Base-by-base conservation (phyloP, 1,139 yeast species). In the Magnusiomyces ingens region DNA sequence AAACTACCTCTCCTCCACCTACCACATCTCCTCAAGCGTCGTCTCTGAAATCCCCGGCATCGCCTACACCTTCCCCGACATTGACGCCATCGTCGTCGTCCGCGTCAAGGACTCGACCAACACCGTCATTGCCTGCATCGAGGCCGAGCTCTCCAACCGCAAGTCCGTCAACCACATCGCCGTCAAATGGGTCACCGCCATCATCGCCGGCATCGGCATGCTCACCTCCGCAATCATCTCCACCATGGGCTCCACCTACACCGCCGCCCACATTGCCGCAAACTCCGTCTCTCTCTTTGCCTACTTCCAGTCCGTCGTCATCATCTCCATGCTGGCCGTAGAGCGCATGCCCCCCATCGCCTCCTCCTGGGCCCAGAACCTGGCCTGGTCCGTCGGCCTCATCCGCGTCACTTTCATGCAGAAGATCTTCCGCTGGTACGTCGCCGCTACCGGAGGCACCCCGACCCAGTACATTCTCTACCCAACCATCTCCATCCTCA, bases 181-280 rank as follows among this genome's bases (percentile, higher is more conserved):
- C 60, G 98, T 96, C 32, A 81, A 95, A 42, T 93, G 99, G 99
- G 97, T 96, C 37, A 91, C 95, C 58, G 99, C 99, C 12, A 90
- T 93, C 40, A 79, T 94, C 54, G 80, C 97, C 0, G 98, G 98
- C 51, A 71, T 89, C 51, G 98, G 98, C 60, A 78, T 93, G 52
- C 71, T 91, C 52, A 84, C 95, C 10, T 85, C 96, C 1, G 95
- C 96, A 44, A 79, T 91, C 52, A 81, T 91, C 44, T 87, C 96
- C 0, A 85, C 90, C 48, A 78, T 86, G 66, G 98, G 99, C 17
- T 95, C 89, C 67, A 86, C 96, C 36, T 82, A 83, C 60, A 89
- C 98, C 2, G 96, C 99, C 21, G 95, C 97, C 10, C 98, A 93
- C 69, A 88, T 93, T 66, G 96, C 98, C 13, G 89, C 97, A 19